Percentiles rank a stretch among this genome's conserved stretches.
phyloP scores from a whole-genome alignment of 2,329 filamentous ascomycete species.

The Colletotrichum somersetense region DNA sequence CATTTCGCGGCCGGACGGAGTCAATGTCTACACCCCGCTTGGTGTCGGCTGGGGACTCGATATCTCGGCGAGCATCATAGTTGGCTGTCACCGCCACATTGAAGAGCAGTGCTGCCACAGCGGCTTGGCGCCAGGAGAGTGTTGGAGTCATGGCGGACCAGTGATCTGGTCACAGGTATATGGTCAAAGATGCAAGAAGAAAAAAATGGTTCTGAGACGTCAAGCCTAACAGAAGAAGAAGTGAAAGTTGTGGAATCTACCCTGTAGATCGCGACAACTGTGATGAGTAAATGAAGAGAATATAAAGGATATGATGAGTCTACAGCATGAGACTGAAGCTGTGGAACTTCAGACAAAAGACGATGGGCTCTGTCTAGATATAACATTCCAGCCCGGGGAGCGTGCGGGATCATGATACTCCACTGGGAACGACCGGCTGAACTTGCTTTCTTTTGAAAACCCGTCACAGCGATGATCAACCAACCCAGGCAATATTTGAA shows the following conservation, averaged over 20 bases:
- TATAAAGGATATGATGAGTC: background rate
- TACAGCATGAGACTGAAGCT: conserved; percentile 3
- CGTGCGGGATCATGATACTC: background rate
- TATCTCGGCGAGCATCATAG: conserved; percentile 18
- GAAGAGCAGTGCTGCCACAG: conserved; percentile 34
- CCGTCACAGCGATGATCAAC: background rate
- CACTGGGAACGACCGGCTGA: conserved; percentile 4
- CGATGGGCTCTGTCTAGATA: conserved; percentile 26
- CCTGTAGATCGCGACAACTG: conserved; percentile 1
- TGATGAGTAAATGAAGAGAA: conserved; percentile 2
- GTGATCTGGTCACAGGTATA: background rate
- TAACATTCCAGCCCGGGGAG: conserved; percentile 1
- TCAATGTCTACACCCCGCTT: conserved; percentile 29
- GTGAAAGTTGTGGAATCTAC: conserved; percentile 14
- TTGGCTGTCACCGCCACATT: conserved; percentile 31
- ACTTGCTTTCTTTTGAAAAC: conserved; percentile 12
- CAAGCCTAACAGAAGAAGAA: conserved; percentile 33
- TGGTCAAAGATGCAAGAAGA: background rate
- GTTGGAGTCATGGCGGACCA: conserved; percentile 2
- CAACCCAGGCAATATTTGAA: conserved; percentile 1
- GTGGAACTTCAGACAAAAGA: background rate
- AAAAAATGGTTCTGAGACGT: conserved; percentile 18
- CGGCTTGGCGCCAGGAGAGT: conserved; percentile 35
- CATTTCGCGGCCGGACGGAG: background rate
- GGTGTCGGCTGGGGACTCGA: conserved; percentile 20